These are phyloP conservation scores for Mucor racemosus DNA, from an alignment of 371 early-diverging fungal species.

Conservation along the genomic window DNA sequence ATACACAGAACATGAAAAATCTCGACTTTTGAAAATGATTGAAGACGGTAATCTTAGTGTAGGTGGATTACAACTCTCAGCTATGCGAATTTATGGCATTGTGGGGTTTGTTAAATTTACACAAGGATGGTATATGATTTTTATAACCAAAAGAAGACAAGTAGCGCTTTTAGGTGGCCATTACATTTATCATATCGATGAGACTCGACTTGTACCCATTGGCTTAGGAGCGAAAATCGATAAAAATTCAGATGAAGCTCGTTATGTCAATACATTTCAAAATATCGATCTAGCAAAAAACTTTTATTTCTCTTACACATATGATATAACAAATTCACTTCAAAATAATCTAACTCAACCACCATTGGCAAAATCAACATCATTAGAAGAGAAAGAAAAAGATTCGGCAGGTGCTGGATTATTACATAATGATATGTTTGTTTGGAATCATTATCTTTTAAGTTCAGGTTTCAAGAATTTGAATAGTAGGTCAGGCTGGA, in stretches of 20 bases:
- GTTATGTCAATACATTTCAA: slow-evolving; percentile 81
- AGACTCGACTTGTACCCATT: slow-evolving; percentile 80
- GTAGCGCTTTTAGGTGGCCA: slow-evolving; percentile 96
- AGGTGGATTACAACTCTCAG: slow-evolving; percentile 78
- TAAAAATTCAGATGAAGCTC: slow-evolving; percentile 79
- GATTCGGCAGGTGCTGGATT: background rate
- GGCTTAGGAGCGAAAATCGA: slow-evolving; percentile 71
- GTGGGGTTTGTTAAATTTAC: slow-evolving; percentile 90
- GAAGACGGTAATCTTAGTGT: slow-evolving; percentile 77
- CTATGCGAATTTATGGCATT: slow-evolving; percentile 47
- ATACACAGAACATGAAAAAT: slow-evolving; percentile 77
- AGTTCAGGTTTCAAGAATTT: slow-evolving; percentile 71
- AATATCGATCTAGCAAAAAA: slow-evolving; percentile 85
- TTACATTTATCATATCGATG: slow-evolving; percentile 94
- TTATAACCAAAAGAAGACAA: slow-evolving; percentile 87
- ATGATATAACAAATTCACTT: slow-evolving; percentile 90
- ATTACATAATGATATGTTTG: slow-evolving; percentile 84
- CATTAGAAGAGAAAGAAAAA: slow-evolving; percentile 5
- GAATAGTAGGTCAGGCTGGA: slow-evolving; percentile 80
- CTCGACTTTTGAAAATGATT: slow-evolving; percentile 80
- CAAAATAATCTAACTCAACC: slow-evolving; percentile 84
- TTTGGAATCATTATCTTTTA: slow-evolving; percentile 93
- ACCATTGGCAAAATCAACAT: slow-evolving; percentile 21
- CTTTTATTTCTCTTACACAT: slow-evolving; percentile 93
- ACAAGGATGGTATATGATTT: slow-evolving; percentile 89